A percentile compares a stretch with the other conserved stretches of the same genome.
phyloP scores from a whole-genome alignment of 306 rosid species.

The Vicia sativa region DNA sequence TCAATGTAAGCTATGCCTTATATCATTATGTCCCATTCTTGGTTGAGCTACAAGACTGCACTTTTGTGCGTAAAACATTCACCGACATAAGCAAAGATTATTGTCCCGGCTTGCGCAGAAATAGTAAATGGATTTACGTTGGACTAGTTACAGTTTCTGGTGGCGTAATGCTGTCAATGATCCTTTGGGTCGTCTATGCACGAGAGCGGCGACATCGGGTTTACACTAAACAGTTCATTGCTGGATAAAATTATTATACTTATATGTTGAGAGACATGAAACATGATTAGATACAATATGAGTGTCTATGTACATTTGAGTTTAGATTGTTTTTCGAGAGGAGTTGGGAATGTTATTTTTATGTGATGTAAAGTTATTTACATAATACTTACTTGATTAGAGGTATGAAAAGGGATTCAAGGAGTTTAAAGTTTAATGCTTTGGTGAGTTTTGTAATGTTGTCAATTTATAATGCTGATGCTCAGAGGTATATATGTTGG shows the following conservation, averaged over 20 bases:
- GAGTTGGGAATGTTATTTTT: background rate
- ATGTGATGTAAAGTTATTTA: slow-evolving; percentile 37
- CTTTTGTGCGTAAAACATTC: slow-evolving; percentile 67
- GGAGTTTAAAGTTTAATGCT: slow-evolving; percentile 14
- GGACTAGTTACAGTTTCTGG: slow-evolving; percentile 72
- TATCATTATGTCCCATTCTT: slow-evolving; percentile 76
- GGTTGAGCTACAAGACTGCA: slow-evolving; percentile 71
- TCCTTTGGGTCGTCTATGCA: slow-evolving; percentile 91
- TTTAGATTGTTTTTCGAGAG: slow-evolving; percentile 2
- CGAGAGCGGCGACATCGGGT: slow-evolving; percentile 87
- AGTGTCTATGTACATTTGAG: slow-evolving; percentile 42
- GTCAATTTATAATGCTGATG: too few species aligned
- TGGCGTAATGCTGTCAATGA: slow-evolving; percentile 79
- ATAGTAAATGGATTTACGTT: slow-evolving; percentile 59
- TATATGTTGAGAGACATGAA: slow-evolving; percentile 30
- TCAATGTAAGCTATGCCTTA: slow-evolving; percentile 68
- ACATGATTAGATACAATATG: slow-evolving; percentile 1
- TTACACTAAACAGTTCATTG: slow-evolving; percentile 55
- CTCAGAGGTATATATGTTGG: too few species aligned
- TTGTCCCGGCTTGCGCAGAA: slow-evolving; percentile 68
- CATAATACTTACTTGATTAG: too few species aligned
- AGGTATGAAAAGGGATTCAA: slow-evolving; percentile 4
- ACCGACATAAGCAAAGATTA: slow-evolving; percentile 50
- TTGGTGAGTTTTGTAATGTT: too few species aligned
- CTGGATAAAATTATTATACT: slow-evolving; percentile 33